Evolutionary conservation across 2,329 filamentous ascomycete genomes (phyloP).

Genomic region (Xylaria sp.): DNA sequence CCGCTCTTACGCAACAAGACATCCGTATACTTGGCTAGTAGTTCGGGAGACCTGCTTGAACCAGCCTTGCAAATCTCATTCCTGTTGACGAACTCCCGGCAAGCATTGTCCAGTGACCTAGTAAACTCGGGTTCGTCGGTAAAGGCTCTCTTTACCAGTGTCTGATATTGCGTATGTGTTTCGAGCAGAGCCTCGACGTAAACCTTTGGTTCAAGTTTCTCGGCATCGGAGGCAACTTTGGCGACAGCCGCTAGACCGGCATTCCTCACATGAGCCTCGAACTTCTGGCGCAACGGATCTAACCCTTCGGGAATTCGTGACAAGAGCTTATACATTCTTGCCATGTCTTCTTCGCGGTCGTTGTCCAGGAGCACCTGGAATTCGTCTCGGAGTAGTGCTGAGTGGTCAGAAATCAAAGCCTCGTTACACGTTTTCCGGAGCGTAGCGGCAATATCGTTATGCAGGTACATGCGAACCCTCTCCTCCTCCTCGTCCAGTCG

Average conservation of each 20-base stretch:
- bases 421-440: slow-evolving; percentile 90
- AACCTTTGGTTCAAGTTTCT: slow-evolving; percentile 93
- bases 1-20: slow-evolving; percentile 91
- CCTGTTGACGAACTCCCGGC: slow-evolving; percentile 96
- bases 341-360: slow-evolving; percentile 94
- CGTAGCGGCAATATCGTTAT: slow-evolving; percentile 85
- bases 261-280: slow-evolving; percentile 92
- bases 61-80: slow-evolving; percentile 96
- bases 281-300: slow-evolving; percentile 85
- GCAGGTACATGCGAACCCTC: slow-evolving; percentile 89
- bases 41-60: slow-evolving; percentile 92
- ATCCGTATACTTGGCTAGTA: slow-evolving; percentile 95
- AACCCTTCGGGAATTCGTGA: slow-evolving; percentile 90
- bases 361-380: slow-evolving; percentile 95
- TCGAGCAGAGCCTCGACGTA: slow-evolving; percentile 96
- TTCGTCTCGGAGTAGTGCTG: slow-evolving; percentile 86
- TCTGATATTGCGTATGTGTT: slow-evolving; percentile 92
- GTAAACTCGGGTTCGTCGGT: slow-evolving; percentile 97
- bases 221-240: slow-evolving; percentile 88
- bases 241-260: slow-evolving; percentile 88
- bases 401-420: slow-evolving; percentile 90
- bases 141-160: slow-evolving; percentile 91
- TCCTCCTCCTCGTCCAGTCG: slow-evolving; percentile 93
- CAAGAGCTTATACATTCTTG: slow-evolving; percentile 93
- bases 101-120: slow-evolving; percentile 93